Evolutionary conservation across 306 rosid genomes (phyloP), one percentile per base, ranked within the genome.

Genomic region (Castanospermum australe): DNA sequence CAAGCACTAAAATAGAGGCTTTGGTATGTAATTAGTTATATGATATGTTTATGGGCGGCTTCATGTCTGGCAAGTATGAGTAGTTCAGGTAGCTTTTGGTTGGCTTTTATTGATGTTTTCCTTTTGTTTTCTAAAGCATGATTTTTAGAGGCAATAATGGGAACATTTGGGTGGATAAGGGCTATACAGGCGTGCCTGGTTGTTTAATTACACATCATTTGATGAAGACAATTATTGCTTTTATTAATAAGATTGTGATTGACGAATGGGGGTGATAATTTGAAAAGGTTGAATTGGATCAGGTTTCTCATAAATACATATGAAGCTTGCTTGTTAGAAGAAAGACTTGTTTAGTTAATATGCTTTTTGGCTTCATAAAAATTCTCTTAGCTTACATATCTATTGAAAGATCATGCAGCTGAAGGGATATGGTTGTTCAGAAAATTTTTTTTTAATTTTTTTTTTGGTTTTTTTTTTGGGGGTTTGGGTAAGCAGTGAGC

Each of bases 1-100:
- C 97, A n/a, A 91, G 98, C 69, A 95, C 99, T 70, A 95, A 95
- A 87, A 95, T 91, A 67, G 99, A 95, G 86, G 98, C 99, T 39
- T 82, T 95, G 98, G 99, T 95, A 91, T 56, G 97, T 86, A 62
- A 51, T 15, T 42, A 56, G 36, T 70, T 38, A 13, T 4, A 50
- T 39, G 35, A 41, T 70, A 64, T 30, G 51, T 22, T 59, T 17
- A 61, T 44, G 55, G 47, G 48, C 12, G 38, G 36, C 56, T 71
- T 62, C 30, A 28, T 52, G 22, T 67, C 6, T 71, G 59, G 51
- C 71, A 76, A 35, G 50, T 60, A 50, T 39, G 73, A 67, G 59
- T 52, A 45, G 22, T 75, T 75, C 44, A 12, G 9, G 35, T 21
- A 18, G 8, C 35, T 32, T 24, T 67, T 42, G 32, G 17, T 57